Conservation (phyloP, 441 rosid genomes). For the Brassica balearica region DNA sequence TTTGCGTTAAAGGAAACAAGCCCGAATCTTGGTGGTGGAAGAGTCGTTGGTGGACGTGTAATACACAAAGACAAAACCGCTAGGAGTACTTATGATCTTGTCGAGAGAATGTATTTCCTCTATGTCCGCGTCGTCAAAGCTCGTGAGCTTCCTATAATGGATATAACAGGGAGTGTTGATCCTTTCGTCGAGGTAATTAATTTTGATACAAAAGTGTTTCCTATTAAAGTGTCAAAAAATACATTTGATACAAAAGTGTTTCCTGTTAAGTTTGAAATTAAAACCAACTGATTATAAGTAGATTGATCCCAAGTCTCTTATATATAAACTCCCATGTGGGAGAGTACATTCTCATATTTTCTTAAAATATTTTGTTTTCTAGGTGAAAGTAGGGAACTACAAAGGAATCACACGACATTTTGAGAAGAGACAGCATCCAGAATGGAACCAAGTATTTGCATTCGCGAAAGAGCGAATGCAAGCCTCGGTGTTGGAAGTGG, state of each 20-base stretch:
- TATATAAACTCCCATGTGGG: too few relatives aligned
- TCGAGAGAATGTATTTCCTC: constrained; percentile 89
- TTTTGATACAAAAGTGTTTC: too few relatives aligned
- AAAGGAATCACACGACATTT: constrained; percentile 90
- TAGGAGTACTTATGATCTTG: constrained; percentile 92
- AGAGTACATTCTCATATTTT: neutral
- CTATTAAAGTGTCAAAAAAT: too few relatives aligned
- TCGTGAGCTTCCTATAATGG: constrained; percentile 92
- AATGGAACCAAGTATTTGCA: constrained; percentile 97
- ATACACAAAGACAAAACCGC: constrained; percentile 74
- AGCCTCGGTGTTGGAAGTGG: constrained; percentile 84
- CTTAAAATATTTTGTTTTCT: neutral
- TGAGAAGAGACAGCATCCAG: constrained; percentile 84
- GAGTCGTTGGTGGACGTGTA: constrained; percentile 92
- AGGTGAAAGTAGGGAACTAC: constrained; percentile 88
- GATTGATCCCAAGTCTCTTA: too few relatives aligned
- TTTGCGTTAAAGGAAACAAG: constrained; percentile 93
- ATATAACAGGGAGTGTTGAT: constrained; percentile 89
- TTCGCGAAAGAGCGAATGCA: constrained; percentile 95
- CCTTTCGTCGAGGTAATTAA: constrained; percentile 80
- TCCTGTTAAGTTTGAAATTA: too few relatives aligned
- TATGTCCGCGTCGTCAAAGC: constrained; percentile 95
- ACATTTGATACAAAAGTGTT: too few relatives aligned
- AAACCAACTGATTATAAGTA: too few relatives aligned
- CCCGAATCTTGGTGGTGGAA: constrained; percentile 95